These are phyloP conservation scores for Cynara cardunculus DNA, from an alignment of 129 eudicot genomes.

Conservation along the genomic window DNA sequence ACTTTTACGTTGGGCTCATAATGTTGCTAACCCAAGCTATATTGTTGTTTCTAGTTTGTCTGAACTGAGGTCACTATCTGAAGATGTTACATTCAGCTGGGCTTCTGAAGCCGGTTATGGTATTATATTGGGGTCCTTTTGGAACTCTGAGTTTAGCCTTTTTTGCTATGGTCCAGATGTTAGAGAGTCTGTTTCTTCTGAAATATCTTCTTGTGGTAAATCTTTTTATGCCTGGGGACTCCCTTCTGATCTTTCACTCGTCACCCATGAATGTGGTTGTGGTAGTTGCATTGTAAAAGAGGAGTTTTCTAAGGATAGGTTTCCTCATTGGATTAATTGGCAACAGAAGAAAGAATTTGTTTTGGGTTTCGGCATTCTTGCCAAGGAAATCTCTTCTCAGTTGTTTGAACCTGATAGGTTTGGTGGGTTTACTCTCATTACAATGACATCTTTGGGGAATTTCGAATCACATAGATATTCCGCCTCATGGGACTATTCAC, in stretches of 20 bases:
- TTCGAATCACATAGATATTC: constrained; percentile 54
- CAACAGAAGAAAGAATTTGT: constrained; percentile 65
- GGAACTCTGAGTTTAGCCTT: constrained; percentile 63
- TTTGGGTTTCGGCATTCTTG: constrained; percentile 67
- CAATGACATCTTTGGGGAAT: constrained; percentile 64
- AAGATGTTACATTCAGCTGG: constrained; percentile 34
- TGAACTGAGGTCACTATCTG: constrained; percentile 50
- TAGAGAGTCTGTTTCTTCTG: constrained; percentile 21
- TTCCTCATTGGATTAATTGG: constrained; percentile 79
- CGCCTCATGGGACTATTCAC: constrained; percentile 48
- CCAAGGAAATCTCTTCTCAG: constrained; percentile 30
- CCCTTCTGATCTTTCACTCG: constrained; percentile 56
- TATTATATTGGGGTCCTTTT: constrained; percentile 72
- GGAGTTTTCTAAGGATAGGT: constrained; percentile 50
- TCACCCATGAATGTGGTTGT: constrained; percentile 46
- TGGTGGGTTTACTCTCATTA: constrained; percentile 67
- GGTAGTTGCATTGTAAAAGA: constrained; percentile 68
- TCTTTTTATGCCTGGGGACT: constrained; percentile 71
- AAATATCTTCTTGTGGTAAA: constrained; percentile 28
- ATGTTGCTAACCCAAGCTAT: constrained; percentile 44
- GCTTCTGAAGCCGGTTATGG: constrained; percentile 63
- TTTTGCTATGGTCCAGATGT: constrained; percentile 67
- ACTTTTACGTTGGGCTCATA: constrained; percentile 62
- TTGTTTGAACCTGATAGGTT: constrained; percentile 31
- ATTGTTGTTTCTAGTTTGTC: constrained; percentile 48